phyloP scores from a whole-genome alignment of 371 early-diverging fungal genomes.

The Lichtheimia corymbifera region DNA sequence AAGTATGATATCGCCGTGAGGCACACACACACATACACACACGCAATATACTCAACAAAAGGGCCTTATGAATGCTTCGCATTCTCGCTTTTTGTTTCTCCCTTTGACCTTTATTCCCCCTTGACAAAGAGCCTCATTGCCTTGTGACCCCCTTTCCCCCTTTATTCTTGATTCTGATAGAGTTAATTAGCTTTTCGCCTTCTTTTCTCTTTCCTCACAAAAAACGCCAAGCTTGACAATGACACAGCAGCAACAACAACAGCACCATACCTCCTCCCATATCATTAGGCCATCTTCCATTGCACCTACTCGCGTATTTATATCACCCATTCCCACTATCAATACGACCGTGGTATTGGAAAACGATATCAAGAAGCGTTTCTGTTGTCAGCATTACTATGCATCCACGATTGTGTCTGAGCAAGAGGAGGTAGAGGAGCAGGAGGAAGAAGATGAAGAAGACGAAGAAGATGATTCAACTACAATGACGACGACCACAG shows the following conservation, averaged over 20 bases:
- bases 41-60: too few relatives aligned
- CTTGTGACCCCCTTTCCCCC: too few relatives aligned
- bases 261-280: too few relatives aligned
- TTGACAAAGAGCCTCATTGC: too few relatives aligned
- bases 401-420: background rate
- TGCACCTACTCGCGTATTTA: slow-evolving; percentile 17
- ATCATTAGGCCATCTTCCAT: slow-evolving; percentile 10
- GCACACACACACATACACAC: too few relatives aligned
- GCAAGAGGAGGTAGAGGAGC: too few relatives aligned
- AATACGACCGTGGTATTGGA: background rate
- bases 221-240: slow-evolving; percentile 5
- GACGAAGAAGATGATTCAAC: background rate
- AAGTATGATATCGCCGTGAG: too few relatives aligned
- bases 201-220: slow-evolving; percentile 6
- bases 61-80: too few relatives aligned
- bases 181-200: slow-evolving; percentile 1
- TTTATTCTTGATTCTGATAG: background rate
- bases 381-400: background rate
- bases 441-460: background rate
- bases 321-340: slow-evolving; percentile 21
- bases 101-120: too few relatives aligned
- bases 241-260: slow-evolving; percentile 4
- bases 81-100: too few relatives aligned
- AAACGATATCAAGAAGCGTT: background rate
- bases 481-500: background rate